Base-by-base conservation (phyloP, 2,329 filamentous ascomycete genomes). In the Pseudocercospora cruenta region DNA sequence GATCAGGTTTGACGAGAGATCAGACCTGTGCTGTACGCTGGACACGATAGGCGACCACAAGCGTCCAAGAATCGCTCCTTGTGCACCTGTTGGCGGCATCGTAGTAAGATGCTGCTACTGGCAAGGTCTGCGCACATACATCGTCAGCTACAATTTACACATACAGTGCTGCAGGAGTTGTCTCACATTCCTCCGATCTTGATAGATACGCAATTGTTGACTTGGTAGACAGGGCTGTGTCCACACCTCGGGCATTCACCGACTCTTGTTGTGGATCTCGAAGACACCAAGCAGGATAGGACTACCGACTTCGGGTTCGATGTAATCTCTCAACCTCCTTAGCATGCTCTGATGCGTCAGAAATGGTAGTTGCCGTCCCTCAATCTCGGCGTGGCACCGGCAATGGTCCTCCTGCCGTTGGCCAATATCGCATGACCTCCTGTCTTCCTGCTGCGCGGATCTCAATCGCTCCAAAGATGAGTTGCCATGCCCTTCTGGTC, bases 401-500 rank as follows among this genome's bases (percentile, higher is more conserved):
- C 39, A 8, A 43, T 19, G 39, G 16, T 19, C 26, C 19, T 7
- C 21, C 33, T 45, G 1, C 57, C n/a, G 36, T 14, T 24, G 21
- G 58, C 16, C 19, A 31, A 49, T 49, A 31, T 60, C 14, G 12
- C 21, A n/a, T n/a, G 7, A 26, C 45, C 55, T 51, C 62, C 55
- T 54, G 39, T 51, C 62, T 60, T 43, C 62, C 62, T 60, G 12
- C 47, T 16, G 21, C 19, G 47, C 47, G 57, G 57, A 45, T 31
- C 16, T 24, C 26, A 10, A n/a, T 26, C 26, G 26, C 51, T 55
- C 51, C 16, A 31, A 26, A 12, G 47, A 14, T 26, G 47, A 22
- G 22, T 24, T 26, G 22, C 21, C 47, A 9, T 26, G 19, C 21
- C 47, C 22, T 14, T 51, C 47, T 51, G 14, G 47, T 51, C 51